Evolutionary conservation across 805 yeast species (phyloP), one percentile per base, ranked within the genome.

Genomic region (Diddensiella transvaalensis): DNA sequence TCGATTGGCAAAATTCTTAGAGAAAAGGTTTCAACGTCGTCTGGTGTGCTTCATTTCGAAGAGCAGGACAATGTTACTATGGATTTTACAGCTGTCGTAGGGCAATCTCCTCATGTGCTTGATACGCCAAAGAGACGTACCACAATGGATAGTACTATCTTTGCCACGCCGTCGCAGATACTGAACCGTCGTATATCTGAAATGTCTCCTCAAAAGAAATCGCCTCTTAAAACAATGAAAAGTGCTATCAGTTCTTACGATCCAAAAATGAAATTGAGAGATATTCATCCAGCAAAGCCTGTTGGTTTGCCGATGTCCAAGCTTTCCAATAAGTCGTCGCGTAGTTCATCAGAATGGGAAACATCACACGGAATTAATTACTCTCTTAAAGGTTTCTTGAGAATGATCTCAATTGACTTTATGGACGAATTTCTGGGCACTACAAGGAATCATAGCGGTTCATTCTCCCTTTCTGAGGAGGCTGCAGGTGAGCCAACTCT

Each of bases 321-420:
- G n/a, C n/a, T n/a, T n/a, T n/a, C n/a, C n/a, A n/a, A n/a, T n/a
- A n/a, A n/a, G n/a, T n/a, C n/a, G n/a, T 8, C 40, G 15, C 40
- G 40, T 11, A 36, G 19, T 10, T 17, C 40, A 10, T 11, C 19
- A 22, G n/a, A n/a, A n/a, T n/a, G n/a, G n/a, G n/a, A n/a, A n/a
- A n/a, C n/a, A n/a, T n/a, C n/a, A n/a, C n/a, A n/a, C n/a, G n/a
- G n/a, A n/a, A n/a, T n/a, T n/a, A 49, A 54, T 33, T 47, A 62
- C n/a, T 44, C 61, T 2, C 48, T 64, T 26, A 48, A 42, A 13
- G 64, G 60, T 15, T 60, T 64, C 37, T 47, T 62, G 36, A 40
- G 51, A 3, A 46, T 57, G 55, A 59, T 63, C 2, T 49, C 60
- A 1, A 56, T 64, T 21, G 63, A 57, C 32, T 62, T 65, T 47